phyloP scores from a whole-genome alignment of 2,329 filamentous ascomycete species.

The Didymella glomerata region DNA sequence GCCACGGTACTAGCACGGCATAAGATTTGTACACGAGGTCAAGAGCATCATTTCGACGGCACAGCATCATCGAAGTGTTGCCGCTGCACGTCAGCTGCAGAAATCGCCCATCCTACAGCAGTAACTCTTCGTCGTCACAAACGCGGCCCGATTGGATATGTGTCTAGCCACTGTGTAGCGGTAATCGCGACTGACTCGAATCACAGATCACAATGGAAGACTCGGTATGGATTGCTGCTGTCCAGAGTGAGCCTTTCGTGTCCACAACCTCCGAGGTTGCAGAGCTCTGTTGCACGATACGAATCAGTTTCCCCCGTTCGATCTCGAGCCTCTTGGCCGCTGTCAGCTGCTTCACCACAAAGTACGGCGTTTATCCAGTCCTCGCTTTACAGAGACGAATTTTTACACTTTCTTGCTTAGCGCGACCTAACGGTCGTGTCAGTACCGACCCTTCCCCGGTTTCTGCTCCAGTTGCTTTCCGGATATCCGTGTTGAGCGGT shows the following conservation, averaged over 20 bases:
- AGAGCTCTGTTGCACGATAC: neutral
- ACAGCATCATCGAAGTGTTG: constrained; percentile 11
- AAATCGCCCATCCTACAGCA: constrained; percentile 11
- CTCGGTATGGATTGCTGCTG: neutral
- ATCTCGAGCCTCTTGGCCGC: neutral
- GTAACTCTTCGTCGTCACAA: constrained; percentile 7
- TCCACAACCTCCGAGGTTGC: neutral
- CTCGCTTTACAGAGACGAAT: neutral
- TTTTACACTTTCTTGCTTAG: neutral
- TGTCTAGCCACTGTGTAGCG: neutral
- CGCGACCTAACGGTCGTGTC: neutral
- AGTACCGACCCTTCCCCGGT: constrained; percentile 17
- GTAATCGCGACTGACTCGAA: neutral
- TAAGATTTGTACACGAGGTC: neutral
- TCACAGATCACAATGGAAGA: neutral
- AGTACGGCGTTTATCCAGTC: neutral
- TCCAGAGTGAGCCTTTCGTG: neutral
- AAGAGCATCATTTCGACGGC: neutral
- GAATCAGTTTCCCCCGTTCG: neutral
- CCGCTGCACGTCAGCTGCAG: constrained; percentile 20
- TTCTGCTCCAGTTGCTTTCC: constrained; percentile 5
- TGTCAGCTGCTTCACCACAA: constrained; percentile 12
- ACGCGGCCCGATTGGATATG: constrained; percentile 11
- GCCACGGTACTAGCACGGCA: constrained; percentile 7
- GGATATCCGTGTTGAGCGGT: neutral